These are phyloP conservation scores for Leishmania gerbilli DNA, from an alignment of 208 protist genomes.

Conservation along the genomic window DNA sequence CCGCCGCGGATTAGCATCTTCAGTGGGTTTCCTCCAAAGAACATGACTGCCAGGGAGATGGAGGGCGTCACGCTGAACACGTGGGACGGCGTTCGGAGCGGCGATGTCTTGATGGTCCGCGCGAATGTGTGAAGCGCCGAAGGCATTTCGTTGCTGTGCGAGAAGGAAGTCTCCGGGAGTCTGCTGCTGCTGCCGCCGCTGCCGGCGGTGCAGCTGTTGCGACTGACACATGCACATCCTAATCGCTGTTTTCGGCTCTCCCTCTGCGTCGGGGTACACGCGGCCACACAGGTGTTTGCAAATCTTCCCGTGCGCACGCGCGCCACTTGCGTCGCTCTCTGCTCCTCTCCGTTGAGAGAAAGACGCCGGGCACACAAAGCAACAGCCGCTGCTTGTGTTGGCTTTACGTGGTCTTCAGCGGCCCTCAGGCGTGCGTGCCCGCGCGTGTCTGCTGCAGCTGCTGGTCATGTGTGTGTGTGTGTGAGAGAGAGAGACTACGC, in stretches of 20 bases:
- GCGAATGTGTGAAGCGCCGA: slow-evolving; percentile 23
- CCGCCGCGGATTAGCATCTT: slow-evolving; percentile 41
- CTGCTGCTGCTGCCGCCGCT: slow-evolving; percentile 11
- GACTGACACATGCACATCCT: neutral
- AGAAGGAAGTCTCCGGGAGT: neutral
- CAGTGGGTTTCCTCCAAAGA: slow-evolving; percentile 57
- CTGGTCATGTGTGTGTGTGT: neutral
- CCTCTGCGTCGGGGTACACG: neutral
- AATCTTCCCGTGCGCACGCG: neutral
- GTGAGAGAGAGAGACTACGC: neutral
- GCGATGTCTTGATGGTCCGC: slow-evolving; percentile 67
- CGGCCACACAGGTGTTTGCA: neutral
- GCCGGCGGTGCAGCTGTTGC: neutral
- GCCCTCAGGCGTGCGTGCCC: neutral
- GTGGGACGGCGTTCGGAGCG: slow-evolving; percentile 53
- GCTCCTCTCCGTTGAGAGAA: neutral
- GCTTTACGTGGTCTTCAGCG: neutral
- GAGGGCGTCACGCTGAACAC: slow-evolving; percentile 33
- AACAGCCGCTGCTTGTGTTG: neutral
- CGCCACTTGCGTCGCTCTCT: neutral
- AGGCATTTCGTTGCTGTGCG: neutral
- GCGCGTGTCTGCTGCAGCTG: neutral
- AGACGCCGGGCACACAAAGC: neutral
- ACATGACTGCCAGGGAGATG: slow-evolving; percentile 32
- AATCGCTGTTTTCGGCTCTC: neutral